Base-by-base conservation (phyloP, 371 early-diverging fungal genomes). In the Fennellomyces sp. region DNA sequence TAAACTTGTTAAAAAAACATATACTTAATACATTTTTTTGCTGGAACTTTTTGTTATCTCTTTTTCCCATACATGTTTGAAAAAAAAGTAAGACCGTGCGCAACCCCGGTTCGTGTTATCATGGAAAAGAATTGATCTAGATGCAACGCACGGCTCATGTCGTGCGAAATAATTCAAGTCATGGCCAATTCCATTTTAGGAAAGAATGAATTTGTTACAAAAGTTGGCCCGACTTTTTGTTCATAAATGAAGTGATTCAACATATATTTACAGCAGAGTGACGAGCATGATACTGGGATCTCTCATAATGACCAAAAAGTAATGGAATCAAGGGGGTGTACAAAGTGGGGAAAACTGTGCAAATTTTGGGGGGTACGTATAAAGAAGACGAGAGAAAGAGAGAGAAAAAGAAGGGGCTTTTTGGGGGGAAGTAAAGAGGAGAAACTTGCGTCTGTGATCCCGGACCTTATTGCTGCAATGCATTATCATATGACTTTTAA, bases 131-230 rank as follows among this genome's bases (percentile, higher is more conserved):
- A 33, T 33, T 8, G 13, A 13, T 13, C 35, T 33, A 33, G 35
- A 33, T 33, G 35, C 35, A 39, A 39, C 39, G 39, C 39, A 39
- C 39, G 39, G 39, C 39, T 39, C 39, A 39, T 39, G 6, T 39
- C 39, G 15, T 39, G n/a, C n/a, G n/a, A n/a, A n/a, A n/a, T n/a
- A n/a, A n/a, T n/a, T n/a, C n/a, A 39, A 39, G 39, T 39, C 39
- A 39, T 26, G 50, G 29, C 50, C 50, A 50, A 50, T 50, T n/a
- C 50, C 50, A 50, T 30, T n/a, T 50, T 50, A 28, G 50, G 50
- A 13, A 50, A 50, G 13, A 50, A 50, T 30, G 29, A 50, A 30
- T 28, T 50, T 45, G 39, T 39, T 39, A 39, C 39, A n/a, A 39
- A 33, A 33, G 8, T 13, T 13, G 13, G 6, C 35, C n/a, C n/a